A percentile compares a stretch with the other conserved stretches of the same genome.
Evolutionary conservation across 140 eudicot species (phyloP).

Genomic region (Cichorium intybus): DNA sequence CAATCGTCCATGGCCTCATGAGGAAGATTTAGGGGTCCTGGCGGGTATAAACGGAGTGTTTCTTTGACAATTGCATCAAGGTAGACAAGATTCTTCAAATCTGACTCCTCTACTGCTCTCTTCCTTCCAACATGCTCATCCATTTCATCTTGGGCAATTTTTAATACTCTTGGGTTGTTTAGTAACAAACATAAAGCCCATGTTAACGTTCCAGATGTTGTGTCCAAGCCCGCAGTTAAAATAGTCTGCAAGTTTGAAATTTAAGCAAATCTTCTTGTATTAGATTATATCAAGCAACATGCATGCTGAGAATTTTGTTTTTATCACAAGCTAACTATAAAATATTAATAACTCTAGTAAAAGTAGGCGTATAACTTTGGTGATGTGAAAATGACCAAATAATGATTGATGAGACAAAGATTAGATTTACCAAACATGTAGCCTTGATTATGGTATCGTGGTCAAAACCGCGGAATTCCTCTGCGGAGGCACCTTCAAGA

Average conservation of each 20-base stretch:
- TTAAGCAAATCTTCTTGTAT: background rate
- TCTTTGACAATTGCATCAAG: constrained; percentile 30
- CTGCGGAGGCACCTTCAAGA: constrained; percentile 17
- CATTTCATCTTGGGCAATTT: constrained; percentile 43
- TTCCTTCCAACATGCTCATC: constrained; percentile 44
- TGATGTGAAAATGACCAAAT: background rate
- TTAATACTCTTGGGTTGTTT: constrained; percentile 35
- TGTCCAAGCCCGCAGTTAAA: constrained; percentile 30
- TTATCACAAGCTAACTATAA: too few species aligned
- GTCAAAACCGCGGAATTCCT: constrained; percentile 20
- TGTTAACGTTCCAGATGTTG: constrained; percentile 20
- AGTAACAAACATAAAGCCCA: constrained; percentile 40
- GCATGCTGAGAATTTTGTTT: too few species aligned
- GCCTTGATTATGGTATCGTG: constrained; percentile 40
- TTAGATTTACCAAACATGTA: constrained; percentile 32
- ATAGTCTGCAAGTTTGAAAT: constrained; percentile 12
- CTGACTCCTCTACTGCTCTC: constrained; percentile 41
- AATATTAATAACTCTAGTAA: too few species aligned
- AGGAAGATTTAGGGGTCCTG: constrained; percentile 25
- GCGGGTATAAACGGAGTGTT: constrained; percentile 35
- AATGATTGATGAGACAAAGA: background rate
- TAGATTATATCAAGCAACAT: background rate
- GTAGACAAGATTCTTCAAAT: constrained; percentile 27
- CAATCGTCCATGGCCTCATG: constrained; percentile 31
- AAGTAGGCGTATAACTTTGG: too few species aligned